Percentiles rank a stretch among this genome's conserved stretches.
These are phyloP conservation scores for Lactarius sp. DNA, from an alignment of 768 basidiomycete genomes.

Conservation along the genomic window DNA sequence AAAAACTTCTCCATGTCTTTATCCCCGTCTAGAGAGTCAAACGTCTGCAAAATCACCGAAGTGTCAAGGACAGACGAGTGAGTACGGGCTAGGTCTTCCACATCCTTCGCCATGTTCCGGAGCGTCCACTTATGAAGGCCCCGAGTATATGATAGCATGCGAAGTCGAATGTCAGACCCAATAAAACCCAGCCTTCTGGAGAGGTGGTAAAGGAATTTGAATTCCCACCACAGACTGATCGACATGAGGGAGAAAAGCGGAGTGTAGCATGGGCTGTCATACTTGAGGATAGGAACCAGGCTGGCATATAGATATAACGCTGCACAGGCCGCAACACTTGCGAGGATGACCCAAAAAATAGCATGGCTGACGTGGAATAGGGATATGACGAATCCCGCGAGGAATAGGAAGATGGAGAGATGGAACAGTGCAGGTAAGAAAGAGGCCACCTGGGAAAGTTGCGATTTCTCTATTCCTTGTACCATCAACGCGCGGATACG, in stretches of 20 bases:
- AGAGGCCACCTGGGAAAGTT: no score
- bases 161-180: not conserved
- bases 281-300: not conserved
- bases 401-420: no score
- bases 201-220: not conserved
- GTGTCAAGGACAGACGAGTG: not conserved
- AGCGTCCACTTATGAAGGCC: no score
- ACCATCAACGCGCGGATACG: no score
- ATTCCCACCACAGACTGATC: not conserved
- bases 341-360: not conserved
- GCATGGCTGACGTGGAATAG: no score
- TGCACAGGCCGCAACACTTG: not conserved
- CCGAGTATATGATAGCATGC: not conserved
- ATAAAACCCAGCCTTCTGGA: not conserved
- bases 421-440: no score
- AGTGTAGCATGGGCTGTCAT: no score
- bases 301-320: not conserved
- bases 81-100: not conserved
- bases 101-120: not conserved
- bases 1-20: not conserved
- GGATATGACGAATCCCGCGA: no score
- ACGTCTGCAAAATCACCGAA: not conserved
- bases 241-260: not conserved
- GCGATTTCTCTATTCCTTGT: no score
- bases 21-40: no score